Base-by-base conservation (phyloP, 2,329 filamentous ascomycete species). In the Aulographum hederae region DNA sequence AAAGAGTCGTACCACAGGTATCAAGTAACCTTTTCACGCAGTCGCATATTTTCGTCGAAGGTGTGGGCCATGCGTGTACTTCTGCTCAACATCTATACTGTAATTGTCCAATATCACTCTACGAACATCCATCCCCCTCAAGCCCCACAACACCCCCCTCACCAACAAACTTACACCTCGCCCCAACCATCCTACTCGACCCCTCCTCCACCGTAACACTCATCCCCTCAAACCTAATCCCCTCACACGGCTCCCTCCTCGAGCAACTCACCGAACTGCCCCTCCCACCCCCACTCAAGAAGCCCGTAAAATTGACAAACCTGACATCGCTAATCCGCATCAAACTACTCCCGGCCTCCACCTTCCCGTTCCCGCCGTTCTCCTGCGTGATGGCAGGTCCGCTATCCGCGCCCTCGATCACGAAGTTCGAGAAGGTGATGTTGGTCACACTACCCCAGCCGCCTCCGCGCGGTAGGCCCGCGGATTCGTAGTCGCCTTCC, bases 361-460 rank as follows among this genome's bases (percentile, higher is more conserved):
- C 59, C 1, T 50, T 58, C 2, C 61, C 61, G 40, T 69, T 65
- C 33, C 65, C 50, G 2, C 65, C 63, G 28, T 41, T 60, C 32
- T 62, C 52, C 41, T 69, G 55, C 0, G 45, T 58, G 33, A 70
- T 65, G 2, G 41, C 40, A 0, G 57, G 51, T 0, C 58, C 60
- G 11, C 45, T 40, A 11, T 53, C 51, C 1, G 63, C 56, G 8
- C 62, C 65, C 6, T 58, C 38, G 11, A 68, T 40, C 10, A 54
- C 38, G 39, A 69, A 67, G 37, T 68, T 67, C 13, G 54, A 50
- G 37, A 69, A 65, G 1, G 57, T 41, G 5, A 69, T 47, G 39
- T 68, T 65, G 11, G 50, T 46, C 3, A 69, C 56, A 3, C 45
- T 49, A n/a, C 67, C 66, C 60, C 64, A 67, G 13, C 65, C 65